phyloP scores from a whole-genome alignment of 768 basidiomycete species.

The Lentinula boryana region DNA sequence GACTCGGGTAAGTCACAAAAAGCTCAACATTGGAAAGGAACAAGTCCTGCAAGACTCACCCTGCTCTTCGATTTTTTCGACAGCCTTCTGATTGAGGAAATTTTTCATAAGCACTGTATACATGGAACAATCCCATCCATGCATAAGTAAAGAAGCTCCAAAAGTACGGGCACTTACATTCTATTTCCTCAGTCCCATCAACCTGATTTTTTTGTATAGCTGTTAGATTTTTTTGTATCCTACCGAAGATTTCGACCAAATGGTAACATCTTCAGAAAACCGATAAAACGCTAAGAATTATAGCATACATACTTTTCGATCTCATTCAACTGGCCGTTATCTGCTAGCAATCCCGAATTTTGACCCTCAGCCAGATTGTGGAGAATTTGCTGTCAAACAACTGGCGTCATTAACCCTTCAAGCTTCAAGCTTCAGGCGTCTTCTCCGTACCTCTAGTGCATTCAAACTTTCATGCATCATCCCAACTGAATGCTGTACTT shows the following conservation, averaged over 20 bases:
- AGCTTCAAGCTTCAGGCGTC: neutral
- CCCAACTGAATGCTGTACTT: neutral
- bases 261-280: neutral
- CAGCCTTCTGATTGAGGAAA: conserved; percentile 35
- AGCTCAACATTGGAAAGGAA: neutral
- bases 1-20: neutral
- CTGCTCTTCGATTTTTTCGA: conserved; percentile 37
- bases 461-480: neutral
- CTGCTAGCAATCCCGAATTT: neutral
- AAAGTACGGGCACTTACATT: conserved; percentile 25
- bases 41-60: conserved; percentile 23
- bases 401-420: neutral
- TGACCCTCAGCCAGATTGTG: neutral
- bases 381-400: neutral
- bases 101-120: conserved; percentile 40
- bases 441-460: neutral
- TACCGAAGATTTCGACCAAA: neutral
- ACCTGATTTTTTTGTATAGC: conserved; percentile 37
- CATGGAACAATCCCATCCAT: neutral
- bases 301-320: neutral
- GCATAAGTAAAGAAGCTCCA: neutral
- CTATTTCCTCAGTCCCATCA: conserved; percentile 41
- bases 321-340: neutral
- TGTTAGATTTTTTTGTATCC: neutral
- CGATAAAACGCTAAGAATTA: neutral